These are phyloP conservation scores for Plasmodium coatneyi DNA, from an alignment of 169 alveolate genomes.

Conservation along the genomic window DNA sequence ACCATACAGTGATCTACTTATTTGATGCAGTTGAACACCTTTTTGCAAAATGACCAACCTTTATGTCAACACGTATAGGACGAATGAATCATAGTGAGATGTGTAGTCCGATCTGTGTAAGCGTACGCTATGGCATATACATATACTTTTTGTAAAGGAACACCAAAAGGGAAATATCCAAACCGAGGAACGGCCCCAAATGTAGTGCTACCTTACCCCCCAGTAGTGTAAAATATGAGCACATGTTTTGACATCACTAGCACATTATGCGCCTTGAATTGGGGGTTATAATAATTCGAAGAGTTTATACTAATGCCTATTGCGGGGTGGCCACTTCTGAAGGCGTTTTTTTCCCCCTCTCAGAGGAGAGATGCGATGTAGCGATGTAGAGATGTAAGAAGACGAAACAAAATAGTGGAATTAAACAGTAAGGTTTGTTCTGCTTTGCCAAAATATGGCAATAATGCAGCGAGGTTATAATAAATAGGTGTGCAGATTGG, in stretches of 20 bases:
- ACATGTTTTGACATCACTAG: background rate
- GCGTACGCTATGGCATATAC: background rate
- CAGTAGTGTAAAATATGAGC: background rate
- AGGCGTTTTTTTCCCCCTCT: background rate
- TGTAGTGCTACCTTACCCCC: background rate
- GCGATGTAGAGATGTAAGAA: background rate
- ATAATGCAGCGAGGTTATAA: background rate
- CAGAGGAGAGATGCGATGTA: background rate
- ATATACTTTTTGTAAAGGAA: background rate
- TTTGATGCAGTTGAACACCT: background rate
- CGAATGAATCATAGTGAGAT: background rate
- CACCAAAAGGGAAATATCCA: background rate
- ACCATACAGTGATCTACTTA: background rate
- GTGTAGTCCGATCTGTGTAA: background rate
- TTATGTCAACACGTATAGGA: background rate
- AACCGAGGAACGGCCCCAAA: background rate
- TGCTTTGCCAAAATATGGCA: background rate
- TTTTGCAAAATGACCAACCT: background rate
- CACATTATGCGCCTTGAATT: background rate
- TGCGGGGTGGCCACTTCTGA: background rate
- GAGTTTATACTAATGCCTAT: background rate
- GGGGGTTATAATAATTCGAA: background rate
- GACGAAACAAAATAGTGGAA: background rate
- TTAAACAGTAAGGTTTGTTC: background rate
- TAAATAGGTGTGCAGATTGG: background rate